A percentile compares a stretch with the other conserved stretches of the same genome.
Evolutionary conservation across 1,284 basidiomycete genomes (phyloP).

Genomic region (Taiwanofungus camphoratus): DNA sequence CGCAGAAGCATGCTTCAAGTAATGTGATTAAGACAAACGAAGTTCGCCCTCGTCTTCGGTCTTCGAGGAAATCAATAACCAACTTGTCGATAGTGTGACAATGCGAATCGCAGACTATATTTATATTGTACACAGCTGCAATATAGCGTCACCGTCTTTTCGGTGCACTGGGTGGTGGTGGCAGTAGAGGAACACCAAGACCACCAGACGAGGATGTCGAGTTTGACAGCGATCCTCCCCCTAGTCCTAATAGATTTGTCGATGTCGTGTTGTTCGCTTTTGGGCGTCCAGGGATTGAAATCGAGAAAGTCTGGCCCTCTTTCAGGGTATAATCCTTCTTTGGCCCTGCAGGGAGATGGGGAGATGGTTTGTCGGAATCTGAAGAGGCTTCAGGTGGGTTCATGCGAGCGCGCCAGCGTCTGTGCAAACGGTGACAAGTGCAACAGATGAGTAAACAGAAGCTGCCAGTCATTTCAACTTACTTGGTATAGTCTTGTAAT

Average conservation of each 20-base stretch:
- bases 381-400: constrained; percentile 45
- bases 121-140: background rate
- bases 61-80: no score
- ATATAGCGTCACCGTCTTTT: constrained; percentile 26
- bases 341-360: constrained; percentile 66
- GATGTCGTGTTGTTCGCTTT: constrained; percentile 16
- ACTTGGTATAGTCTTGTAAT: constrained; percentile 94
- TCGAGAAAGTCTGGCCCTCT: constrained; percentile 94
- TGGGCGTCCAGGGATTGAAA: constrained; percentile 73
- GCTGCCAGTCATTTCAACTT: constrained; percentile 16
- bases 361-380: constrained; percentile 37
- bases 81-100: no score
- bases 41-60: no score
- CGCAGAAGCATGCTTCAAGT: no score
- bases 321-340: constrained; percentile 96
- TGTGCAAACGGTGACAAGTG: constrained; percentile 23
- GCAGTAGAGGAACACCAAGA: constrained; percentile 51
- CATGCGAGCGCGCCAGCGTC: constrained; percentile 55
- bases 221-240: constrained; percentile 10
- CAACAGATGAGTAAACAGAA: background rate
- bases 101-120: no score
- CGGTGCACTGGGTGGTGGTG: constrained; percentile 62
- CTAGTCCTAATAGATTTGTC: constrained; percentile 21
- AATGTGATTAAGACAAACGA: no score
- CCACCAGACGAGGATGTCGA: constrained; percentile 18